Base-by-base conservation (phyloP, 192 early-diverging fungal genomes). In the Gamsiella multidivaricata region DNA sequence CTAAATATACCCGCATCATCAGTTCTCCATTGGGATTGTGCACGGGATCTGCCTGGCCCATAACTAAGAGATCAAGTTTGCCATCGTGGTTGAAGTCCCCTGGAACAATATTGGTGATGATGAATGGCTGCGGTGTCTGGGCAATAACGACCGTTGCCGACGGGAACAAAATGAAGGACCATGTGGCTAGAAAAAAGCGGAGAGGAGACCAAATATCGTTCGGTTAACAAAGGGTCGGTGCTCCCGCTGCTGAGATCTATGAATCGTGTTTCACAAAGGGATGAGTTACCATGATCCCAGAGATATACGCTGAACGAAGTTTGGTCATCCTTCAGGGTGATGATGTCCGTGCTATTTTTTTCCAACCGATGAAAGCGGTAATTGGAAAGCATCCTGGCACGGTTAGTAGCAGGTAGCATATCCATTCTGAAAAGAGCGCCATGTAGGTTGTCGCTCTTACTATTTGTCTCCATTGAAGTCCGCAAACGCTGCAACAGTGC, bases 41-140 rank as follows among this genome's bases (percentile, higher is more conserved):
- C 1, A 67, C 73, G 36, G 67, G 61, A 41, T 80, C 69, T 36
- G 67, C 51, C 63, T 84, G 84, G 26, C 89, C 90, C 90, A 95
- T 91, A 10, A 95, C 72, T 11, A 98, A 80, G 5, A 97, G 49
- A 82, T 98, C 96, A 49, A 96, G 68, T 18, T 90, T 83, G 7
- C 95, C 96, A 76, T 98, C 96, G 70, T 93, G 91, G 65, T 97
- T 92, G 54, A 88, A 98, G 71, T 98, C 96, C 41, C 91, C 93
- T 3, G 93, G 89, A 15, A 96, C 82, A 25, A 95, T 86, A 63
- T 93, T 95, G 55, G 86, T 90, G 41, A 91, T 89, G 4, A 86
- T 65, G 42, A 88, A 70, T 5, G 75, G 74, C 28, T 57, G 60
- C 11, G 65, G 60, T 1, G 58, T 54, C 34, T 76, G 73, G 5